These are phyloP conservation scores for Dittrichia graveolens DNA, from an alignment of 129 eudicot genomes.

Conservation along the genomic window DNA sequence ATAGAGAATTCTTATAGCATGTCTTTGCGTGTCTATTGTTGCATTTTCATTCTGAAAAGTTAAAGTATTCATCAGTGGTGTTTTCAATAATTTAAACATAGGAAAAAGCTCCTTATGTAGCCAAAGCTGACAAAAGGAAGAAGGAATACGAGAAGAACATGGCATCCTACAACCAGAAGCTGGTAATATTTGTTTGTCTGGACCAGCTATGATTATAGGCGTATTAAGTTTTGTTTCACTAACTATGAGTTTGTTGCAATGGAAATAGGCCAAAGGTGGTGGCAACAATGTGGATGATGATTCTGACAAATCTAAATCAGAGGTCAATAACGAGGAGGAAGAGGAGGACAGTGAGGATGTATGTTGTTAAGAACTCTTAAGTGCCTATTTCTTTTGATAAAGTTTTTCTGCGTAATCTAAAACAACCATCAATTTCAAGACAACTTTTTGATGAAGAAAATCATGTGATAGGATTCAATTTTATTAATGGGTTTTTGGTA, in stretches of 20 bases:
- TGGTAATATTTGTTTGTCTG: constrained; percentile 31
- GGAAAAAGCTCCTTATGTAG: constrained; percentile 73
- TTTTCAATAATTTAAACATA: constrained; percentile 20
- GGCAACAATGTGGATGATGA: constrained; percentile 51
- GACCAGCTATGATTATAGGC: background rate
- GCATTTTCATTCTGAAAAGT: background rate
- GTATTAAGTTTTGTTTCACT: background rate
- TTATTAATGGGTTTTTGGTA: background rate
- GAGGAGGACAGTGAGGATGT: constrained; percentile 55
- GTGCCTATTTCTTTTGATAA: background rate
- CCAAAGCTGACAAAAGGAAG: constrained; percentile 75
- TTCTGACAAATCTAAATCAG: constrained; percentile 84
- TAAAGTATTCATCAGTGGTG: background rate
- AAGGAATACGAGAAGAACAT: constrained; percentile 56
- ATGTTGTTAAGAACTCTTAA: background rate
- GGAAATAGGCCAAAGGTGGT: constrained; percentile 38
- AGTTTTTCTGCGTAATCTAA: background rate
- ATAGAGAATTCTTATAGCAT: background rate
- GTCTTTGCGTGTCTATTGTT: background rate
- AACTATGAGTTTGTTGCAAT: constrained; percentile 17
- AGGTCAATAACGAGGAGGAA: constrained; percentile 65
- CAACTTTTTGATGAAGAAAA: background rate
- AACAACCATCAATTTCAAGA: background rate
- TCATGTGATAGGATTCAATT: background rate
- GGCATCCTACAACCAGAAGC: constrained; percentile 56